Percentiles rank a stretch among this genome's conserved stretches.
Evolutionary conservation across 345 rosid genomes (phyloP).

Genomic region (Populus alba): DNA sequence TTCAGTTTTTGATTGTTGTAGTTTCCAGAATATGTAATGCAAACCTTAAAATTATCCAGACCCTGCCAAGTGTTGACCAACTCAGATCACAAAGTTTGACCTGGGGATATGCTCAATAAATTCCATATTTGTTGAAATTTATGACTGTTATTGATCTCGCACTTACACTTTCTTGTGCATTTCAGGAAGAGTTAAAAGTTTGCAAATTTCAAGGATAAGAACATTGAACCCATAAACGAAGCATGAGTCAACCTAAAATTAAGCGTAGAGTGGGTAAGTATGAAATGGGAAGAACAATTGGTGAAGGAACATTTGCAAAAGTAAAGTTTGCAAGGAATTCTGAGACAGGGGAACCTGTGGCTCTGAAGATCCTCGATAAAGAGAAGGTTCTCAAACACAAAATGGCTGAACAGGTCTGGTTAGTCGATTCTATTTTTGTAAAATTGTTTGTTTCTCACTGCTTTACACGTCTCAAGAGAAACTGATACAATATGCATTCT

Average conservation of each 20-base stretch:
- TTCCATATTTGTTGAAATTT: not conserved
- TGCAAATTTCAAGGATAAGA: slow-evolving; percentile 4
- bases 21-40: not conserved
- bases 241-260: slow-evolving; percentile 63
- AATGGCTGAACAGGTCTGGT: slow-evolving; percentile 90
- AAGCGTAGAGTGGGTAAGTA: slow-evolving; percentile 87
- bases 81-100: not conserved
- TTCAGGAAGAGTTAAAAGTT: slow-evolving; percentile 21
- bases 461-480: not conserved
- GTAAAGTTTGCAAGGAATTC: slow-evolving; percentile 93
- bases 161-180: slow-evolving; percentile 3
- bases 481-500: not conserved
- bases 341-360: slow-evolving; percentile 77
- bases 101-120: not conserved
- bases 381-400: slow-evolving; percentile 94
- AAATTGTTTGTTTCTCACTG: not conserved
- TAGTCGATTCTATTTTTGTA: not conserved
- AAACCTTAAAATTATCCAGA: not conserved
- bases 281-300: slow-evolving; percentile 94
- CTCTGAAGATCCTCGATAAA: slow-evolving; percentile 92
- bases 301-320: slow-evolving; percentile 97
- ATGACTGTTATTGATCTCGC: not conserved
- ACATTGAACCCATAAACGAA: slow-evolving; percentile 13
- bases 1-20: not conserved
- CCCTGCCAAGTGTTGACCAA: not conserved